Percentiles rank a stretch among this genome's conserved stretches.
phyloP scores from a whole-genome alignment of 2,329 filamentous ascomycete species.

The Endoconidiophora laricicola region DNA sequence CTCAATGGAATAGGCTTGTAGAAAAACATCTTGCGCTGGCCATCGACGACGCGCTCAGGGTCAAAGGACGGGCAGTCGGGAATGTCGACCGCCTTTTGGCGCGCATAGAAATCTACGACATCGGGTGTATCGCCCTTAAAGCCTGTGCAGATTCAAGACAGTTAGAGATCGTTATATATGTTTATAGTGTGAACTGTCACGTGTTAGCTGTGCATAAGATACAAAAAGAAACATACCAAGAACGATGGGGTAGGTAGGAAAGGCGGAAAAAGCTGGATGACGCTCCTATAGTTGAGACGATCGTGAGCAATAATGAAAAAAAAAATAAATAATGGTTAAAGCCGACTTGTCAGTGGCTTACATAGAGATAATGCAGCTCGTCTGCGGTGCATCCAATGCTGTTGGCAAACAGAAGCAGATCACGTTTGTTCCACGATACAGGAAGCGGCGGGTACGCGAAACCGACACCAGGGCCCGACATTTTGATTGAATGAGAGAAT shows the following conservation, averaged over 20 bases:
- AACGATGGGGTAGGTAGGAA: constrained; percentile 75
- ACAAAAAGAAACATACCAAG: constrained; percentile 38
- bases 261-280: constrained; percentile 70
- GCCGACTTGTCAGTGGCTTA: constrained; percentile 25
- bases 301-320: background rate
- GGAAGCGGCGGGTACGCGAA: constrained; percentile 63
- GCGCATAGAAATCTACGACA: constrained; percentile 69
- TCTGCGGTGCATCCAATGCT: constrained; percentile 74
- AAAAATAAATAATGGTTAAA: background rate
- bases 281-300: constrained; percentile 44
- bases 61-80: constrained; percentile 65
- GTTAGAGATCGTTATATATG: constrained; percentile 10
- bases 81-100: constrained; percentile 48
- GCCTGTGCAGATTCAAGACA: constrained; percentile 22
- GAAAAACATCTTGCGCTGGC: constrained; percentile 65
- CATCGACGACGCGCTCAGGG: constrained; percentile 58
- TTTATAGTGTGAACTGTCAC: background rate
- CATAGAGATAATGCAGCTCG: constrained; percentile 86
- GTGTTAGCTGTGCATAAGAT: background rate
- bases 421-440: constrained; percentile 76
- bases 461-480: constrained; percentile 41
- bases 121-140: constrained; percentile 67
- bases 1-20: constrained; percentile 57
- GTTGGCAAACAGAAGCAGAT: constrained; percentile 76
- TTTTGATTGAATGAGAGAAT: background rate